Evolutionary conservation across 306 rosid species (phyloP).

Genomic region (Prunus mume): DNA sequence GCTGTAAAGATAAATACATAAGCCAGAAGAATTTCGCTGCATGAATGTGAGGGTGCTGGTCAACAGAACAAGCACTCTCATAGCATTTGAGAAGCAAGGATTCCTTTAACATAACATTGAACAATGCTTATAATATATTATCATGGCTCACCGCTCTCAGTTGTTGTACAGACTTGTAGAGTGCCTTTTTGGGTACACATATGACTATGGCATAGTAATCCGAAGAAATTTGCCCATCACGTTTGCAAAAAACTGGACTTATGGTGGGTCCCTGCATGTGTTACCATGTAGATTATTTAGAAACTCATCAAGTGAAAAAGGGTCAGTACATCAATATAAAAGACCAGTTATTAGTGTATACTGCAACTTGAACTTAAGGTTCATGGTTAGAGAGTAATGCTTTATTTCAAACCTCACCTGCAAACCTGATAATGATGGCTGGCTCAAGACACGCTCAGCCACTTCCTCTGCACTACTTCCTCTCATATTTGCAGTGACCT

Average conservation of each 20-base stretch:
- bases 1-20: background rate
- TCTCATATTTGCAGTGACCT: conserved; percentile 97
- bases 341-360: background rate
- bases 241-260: conserved; percentile 79
- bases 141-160: conserved; percentile 74
- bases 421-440: conserved; percentile 74
- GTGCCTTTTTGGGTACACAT: conserved; percentile 75
- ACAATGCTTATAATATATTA: background rate
- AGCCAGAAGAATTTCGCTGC: conserved; percentile 9
- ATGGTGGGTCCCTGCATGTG: conserved; percentile 84
- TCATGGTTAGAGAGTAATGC: background rate
- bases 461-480: conserved; percentile 87
- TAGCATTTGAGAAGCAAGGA: background rate
- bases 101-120: background rate
- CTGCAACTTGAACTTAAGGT: background rate
- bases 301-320: background rate
- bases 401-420: conserved; percentile 58
- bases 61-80: background rate
- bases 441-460: conserved; percentile 85
- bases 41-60: background rate
- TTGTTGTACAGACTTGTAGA: conserved; percentile 84
- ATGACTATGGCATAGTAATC: conserved; percentile 89
- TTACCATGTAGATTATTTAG: conserved; percentile 12
- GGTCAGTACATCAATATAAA: background rate
- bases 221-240: conserved; percentile 53